phyloP scores from a whole-genome alignment of 192 early-diverging fungal species.

The Umbelopsis vinacea region DNA sequence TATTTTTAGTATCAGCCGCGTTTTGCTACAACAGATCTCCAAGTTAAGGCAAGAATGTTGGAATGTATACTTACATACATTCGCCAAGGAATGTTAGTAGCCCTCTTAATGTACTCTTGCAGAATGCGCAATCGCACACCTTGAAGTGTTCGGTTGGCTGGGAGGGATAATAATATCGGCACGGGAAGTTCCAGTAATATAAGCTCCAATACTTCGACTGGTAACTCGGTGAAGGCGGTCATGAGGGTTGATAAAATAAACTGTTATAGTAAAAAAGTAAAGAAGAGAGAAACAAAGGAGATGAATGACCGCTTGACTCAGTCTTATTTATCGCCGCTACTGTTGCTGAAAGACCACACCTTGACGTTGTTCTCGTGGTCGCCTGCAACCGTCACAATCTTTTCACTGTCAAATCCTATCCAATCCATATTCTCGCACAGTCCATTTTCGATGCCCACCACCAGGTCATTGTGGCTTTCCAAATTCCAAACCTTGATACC shows the following conservation, averaged over 20 bases:
- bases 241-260: neutral
- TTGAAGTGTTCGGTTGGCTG: neutral
- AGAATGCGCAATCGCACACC: neutral
- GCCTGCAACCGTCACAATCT: conserved; percentile 18
- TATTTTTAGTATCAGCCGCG: neutral
- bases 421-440: conserved; percentile 12
- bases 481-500: conserved; percentile 58
- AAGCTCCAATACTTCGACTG: neutral
- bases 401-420: conserved; percentile 23
- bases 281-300: neutral
- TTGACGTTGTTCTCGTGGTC: conserved; percentile 22
- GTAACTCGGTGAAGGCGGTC: neutral
- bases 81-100: neutral
- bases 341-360: conserved; percentile 15
- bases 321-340: neutral
- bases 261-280: neutral
- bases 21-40: neutral
- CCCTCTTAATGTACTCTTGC: neutral
- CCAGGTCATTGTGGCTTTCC: neutral
- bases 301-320: neutral
- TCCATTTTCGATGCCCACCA: conserved; percentile 16
- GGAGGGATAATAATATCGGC: neutral
- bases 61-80: neutral
- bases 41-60: neutral
- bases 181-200: conserved; percentile 8